phyloP scores from a whole-genome alignment of 129 eudicot genomes.

The Flaveria sonorensis region DNA sequence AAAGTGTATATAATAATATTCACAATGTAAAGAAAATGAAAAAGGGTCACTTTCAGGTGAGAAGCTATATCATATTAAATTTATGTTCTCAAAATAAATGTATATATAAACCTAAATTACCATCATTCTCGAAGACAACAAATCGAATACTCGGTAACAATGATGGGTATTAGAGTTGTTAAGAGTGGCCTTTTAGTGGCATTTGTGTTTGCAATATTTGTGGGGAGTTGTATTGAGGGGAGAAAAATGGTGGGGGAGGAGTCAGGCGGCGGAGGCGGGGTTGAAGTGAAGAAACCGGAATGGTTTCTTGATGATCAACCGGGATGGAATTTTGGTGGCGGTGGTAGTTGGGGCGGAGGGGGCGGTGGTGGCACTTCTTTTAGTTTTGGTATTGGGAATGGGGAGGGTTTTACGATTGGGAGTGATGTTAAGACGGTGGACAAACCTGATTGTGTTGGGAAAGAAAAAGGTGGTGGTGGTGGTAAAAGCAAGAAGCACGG shows the following conservation, averaged over 20 bases:
- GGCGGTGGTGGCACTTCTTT: slow-evolving; percentile 45
- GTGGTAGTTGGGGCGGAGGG: slow-evolving; percentile 38
- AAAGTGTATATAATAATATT: slow-evolving; percentile 18
- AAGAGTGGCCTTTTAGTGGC: slow-evolving; percentile 26
- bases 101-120: slow-evolving; percentile 22
- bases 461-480: slow-evolving; percentile 46
- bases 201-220: slow-evolving; percentile 24
- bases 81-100: background rate
- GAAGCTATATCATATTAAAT: slow-evolving; percentile 29
- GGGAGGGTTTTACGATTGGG: slow-evolving; percentile 49
- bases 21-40: slow-evolving; percentile 1
- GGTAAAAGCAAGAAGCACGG: slow-evolving; percentile 33
- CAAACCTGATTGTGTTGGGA: slow-evolving; percentile 57
- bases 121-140: slow-evolving; percentile 16
- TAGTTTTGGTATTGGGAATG: slow-evolving; percentile 51
- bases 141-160: background rate
- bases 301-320: slow-evolving; percentile 43
- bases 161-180: slow-evolving; percentile 15
- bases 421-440: slow-evolving; percentile 29
- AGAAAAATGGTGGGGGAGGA: slow-evolving; percentile 29
- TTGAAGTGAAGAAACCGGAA: slow-evolving; percentile 43
- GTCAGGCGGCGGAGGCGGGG: background rate
- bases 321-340: slow-evolving; percentile 38
- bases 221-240: slow-evolving; percentile 34
- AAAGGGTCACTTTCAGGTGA: slow-evolving; percentile 45